phyloP scores from a whole-genome alignment of 2,329 filamentous ascomycete genomes.

The Monilinia vaccinii-corymbosi region DNA sequence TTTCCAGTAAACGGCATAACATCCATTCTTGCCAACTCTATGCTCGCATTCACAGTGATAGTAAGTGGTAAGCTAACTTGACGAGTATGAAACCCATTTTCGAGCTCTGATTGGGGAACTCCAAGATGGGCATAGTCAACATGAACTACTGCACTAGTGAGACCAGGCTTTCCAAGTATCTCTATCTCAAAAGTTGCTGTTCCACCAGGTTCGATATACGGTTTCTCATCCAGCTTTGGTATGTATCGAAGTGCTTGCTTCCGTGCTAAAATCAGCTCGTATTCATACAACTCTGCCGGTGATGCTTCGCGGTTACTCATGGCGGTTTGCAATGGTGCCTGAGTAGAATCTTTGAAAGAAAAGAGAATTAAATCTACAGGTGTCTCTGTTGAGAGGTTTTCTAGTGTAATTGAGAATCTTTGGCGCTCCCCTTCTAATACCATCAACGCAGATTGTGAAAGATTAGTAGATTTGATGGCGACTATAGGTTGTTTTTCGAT shows the following conservation, averaged over 20 bases:
- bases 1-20: conserved; percentile 62
- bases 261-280: conserved; percentile 69
- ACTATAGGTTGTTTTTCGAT: conserved; percentile 73
- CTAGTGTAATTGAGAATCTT: conserved; percentile 67
- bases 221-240: conserved; percentile 41
- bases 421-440: conserved; percentile 82
- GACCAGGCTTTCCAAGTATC: conserved; percentile 74
- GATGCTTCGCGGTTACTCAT: conserved; percentile 68
- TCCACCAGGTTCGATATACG: conserved; percentile 56
- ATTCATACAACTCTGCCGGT: conserved; percentile 73
- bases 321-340: conserved; percentile 64
- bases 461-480: conserved; percentile 62
- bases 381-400: conserved; percentile 63
- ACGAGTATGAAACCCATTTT: conserved; percentile 71
- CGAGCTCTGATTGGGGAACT: conserved; percentile 54
- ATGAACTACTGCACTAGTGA: conserved; percentile 71
- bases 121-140: conserved; percentile 84
- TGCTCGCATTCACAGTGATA: conserved; percentile 84
- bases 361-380: conserved; percentile 78
- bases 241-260: conserved; percentile 57
- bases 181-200: conserved; percentile 71
- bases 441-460: conserved; percentile 83
- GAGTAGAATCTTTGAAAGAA: conserved; percentile 83
- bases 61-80: conserved; percentile 73
- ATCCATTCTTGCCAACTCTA: conserved; percentile 75